These are phyloP conservation scores for Cladosporium sp. DNA, from an alignment of 2,329 filamentous ascomycete species.

Conservation along the genomic window DNA sequence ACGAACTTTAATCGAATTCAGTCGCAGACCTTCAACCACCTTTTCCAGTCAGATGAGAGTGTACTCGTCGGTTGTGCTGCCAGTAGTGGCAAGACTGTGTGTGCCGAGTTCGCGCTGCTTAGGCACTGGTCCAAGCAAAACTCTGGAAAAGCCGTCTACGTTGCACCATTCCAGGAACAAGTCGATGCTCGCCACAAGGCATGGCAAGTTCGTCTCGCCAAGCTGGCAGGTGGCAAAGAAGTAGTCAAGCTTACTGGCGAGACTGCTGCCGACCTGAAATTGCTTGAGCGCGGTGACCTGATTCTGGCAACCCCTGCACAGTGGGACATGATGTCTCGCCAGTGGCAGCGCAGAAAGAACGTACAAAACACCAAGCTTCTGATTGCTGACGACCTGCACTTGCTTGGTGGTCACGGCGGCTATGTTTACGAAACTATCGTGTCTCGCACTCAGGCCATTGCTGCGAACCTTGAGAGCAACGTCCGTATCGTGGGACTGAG, in stretches of 20 bases:
- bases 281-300: conserved; percentile 81
- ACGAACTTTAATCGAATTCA: conserved; percentile 94
- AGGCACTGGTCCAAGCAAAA: conserved; percentile 75
- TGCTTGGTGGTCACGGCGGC: conserved; percentile 80
- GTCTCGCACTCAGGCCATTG: conserved; percentile 96
- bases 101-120: conserved; percentile 88
- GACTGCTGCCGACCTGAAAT: conserved; percentile 81
- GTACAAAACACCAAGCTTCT: conserved; percentile 86
- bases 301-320: conserved; percentile 89
- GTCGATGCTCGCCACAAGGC: conserved; percentile 77
- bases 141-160: conserved; percentile 79
- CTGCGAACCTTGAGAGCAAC: conserved; percentile 76
- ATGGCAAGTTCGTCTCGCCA: conserved; percentile 74
- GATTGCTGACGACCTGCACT: conserved; percentile 91
- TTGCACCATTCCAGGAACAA: conserved; percentile 91
- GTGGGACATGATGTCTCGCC: conserved; percentile 92
- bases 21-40: conserved; percentile 91
- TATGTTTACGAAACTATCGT: conserved; percentile 95
- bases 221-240: conserved; percentile 75
- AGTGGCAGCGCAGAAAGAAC: conserved; percentile 96
- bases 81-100: conserved; percentile 94
- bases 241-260: conserved; percentile 93
- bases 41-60: conserved; percentile 88
- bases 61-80: conserved; percentile 90
- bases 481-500: conserved; percentile 86